phyloP scores from a whole-genome alignment of 1,284 basidiomycete species.

The Cutaneotrichosporon cavernicola region DNA sequence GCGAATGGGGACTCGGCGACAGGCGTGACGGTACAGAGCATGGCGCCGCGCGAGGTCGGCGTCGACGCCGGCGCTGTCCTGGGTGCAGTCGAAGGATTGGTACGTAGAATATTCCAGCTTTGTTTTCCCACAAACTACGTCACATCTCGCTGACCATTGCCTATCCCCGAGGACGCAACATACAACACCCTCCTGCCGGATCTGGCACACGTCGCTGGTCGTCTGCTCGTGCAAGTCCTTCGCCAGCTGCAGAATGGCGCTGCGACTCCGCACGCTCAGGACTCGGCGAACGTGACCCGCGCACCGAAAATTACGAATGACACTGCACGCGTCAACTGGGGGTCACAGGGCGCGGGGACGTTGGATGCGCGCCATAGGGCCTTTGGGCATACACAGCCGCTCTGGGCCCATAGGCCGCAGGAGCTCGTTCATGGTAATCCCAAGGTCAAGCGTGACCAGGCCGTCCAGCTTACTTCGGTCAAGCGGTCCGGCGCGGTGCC shows the following conservation, averaged over 20 bases:
- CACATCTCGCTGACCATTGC: slow-evolving; percentile 46
- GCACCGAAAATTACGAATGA: slow-evolving; percentile 65
- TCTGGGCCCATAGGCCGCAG: slow-evolving; percentile 40
- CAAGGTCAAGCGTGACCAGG: neutral
- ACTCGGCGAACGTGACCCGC: slow-evolving; percentile 53
- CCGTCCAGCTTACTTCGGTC: slow-evolving; percentile 22
- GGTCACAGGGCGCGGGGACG: slow-evolving; percentile 62
- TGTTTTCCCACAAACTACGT: neutral
- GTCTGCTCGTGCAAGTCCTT: slow-evolving; percentile 68
- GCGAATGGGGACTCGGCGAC: slow-evolving; percentile 63
- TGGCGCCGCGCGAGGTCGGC: slow-evolving; percentile 42
- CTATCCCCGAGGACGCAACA: slow-evolving; percentile 56
- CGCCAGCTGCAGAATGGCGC: slow-evolving; percentile 62
- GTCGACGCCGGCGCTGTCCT: slow-evolving; percentile 56
- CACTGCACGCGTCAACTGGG: slow-evolving; percentile 63
- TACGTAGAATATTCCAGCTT: slow-evolving; percentile 29
- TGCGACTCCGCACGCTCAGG: slow-evolving; percentile 58
- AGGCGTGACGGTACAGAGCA: slow-evolving; percentile 64
- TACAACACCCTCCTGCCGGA: slow-evolving; percentile 63
- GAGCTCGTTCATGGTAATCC: slow-evolving; percentile 16
- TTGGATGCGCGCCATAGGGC: slow-evolving; percentile 62
- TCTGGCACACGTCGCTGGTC: slow-evolving; percentile 67
- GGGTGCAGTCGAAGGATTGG: slow-evolving; percentile 39
- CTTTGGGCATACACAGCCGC: slow-evolving; percentile 67
- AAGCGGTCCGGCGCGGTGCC: neutral